phyloP scores from a whole-genome alignment of 2,329 filamentous ascomycete genomes.

The Lasiodiplodia citricola region DNA sequence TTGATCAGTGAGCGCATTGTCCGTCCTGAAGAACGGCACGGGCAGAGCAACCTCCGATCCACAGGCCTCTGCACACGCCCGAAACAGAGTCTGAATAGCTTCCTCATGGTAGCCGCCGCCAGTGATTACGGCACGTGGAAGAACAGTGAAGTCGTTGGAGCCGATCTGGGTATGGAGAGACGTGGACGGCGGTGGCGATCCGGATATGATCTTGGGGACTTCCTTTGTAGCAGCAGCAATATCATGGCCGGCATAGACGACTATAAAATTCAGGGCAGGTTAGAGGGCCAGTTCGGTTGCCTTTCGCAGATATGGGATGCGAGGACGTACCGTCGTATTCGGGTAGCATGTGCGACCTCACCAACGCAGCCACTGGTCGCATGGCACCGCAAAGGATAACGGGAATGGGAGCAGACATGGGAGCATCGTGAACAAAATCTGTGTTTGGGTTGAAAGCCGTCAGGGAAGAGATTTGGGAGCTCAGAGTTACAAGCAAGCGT shows the following conservation, averaged over 20 bases:
- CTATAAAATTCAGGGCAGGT: background rate
- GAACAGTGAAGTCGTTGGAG: background rate
- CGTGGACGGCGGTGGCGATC: background rate
- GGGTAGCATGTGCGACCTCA: background rate
- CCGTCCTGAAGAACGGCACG: background rate
- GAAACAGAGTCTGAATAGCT: background rate
- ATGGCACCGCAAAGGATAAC: background rate
- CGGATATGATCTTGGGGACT: background rate
- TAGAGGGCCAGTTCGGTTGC: background rate
- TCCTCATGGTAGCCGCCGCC: conserved; percentile 2
- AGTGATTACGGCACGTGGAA: background rate
- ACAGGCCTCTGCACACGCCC: background rate
- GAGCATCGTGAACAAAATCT: no score
- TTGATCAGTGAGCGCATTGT: background rate
- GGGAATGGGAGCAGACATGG: background rate
- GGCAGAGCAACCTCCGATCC: background rate
- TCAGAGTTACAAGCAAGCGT: no score
- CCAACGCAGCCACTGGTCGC: background rate
- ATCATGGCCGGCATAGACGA: background rate
- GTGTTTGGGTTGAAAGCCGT: no score
- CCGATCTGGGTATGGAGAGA: background rate
- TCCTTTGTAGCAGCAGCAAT: background rate
- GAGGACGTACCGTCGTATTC: background rate
- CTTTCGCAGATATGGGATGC: no score
- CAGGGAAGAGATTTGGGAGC: no score